Conservation (phyloP, 805 yeast species). For the Wickerhamiella spandovensis region DNA sequence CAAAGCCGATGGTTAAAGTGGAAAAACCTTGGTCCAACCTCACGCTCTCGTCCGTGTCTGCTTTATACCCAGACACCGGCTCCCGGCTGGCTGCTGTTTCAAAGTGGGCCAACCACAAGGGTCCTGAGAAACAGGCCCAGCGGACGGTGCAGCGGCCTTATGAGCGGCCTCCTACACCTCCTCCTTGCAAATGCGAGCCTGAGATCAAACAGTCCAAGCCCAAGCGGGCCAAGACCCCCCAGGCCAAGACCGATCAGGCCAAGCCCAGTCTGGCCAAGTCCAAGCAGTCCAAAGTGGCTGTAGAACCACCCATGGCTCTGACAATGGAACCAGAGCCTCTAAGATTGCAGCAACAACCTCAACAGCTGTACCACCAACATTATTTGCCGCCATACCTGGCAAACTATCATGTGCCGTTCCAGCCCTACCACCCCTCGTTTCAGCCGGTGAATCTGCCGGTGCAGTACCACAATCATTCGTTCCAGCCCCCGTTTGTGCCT, state of each 20-base stretch:
- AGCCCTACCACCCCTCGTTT: neutral
- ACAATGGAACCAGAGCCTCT: no score
- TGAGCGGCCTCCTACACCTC: neutral
- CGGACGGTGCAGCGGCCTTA: neutral
- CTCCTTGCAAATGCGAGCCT: neutral
- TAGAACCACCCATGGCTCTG: no score
- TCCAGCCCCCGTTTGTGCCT: neutral
- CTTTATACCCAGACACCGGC: neutral
- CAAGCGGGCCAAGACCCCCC: no score
- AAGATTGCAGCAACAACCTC: no score
- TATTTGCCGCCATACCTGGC: neutral
- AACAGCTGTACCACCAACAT: neutral
- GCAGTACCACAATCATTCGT: neutral
- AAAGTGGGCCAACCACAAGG: neutral
- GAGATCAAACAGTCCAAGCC: no score
- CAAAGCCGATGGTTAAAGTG: neutral
- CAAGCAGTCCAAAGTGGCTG: no score
- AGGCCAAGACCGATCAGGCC: no score
- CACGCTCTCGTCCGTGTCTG: neutral
- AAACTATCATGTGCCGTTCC: neutral
- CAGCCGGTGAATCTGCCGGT: neutral
- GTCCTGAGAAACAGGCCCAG: neutral
- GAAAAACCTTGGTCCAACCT: neutral
- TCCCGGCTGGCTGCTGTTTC: neutral
- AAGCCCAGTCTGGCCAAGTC: no score